phyloP scores from a whole-genome alignment of 148 eudicot species.

The Camellia granthamiana region DNA sequence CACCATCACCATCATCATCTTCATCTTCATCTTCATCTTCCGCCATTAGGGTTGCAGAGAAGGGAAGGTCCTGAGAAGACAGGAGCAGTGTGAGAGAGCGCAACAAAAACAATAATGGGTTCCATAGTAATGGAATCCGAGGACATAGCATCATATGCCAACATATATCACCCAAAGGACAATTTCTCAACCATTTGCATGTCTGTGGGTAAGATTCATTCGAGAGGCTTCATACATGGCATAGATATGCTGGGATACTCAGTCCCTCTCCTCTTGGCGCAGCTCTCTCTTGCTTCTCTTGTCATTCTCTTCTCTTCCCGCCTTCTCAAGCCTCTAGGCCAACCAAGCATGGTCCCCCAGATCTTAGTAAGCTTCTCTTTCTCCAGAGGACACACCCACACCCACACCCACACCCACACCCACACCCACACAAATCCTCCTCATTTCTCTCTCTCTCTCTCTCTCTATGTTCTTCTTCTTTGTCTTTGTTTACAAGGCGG shows the following conservation, averaged over 20 bases:
- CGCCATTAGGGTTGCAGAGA: background rate
- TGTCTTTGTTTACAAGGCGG: background rate
- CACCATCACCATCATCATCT: too few relatives aligned
- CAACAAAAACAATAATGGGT: background rate
- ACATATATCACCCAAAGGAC: background rate
- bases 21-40: background rate
- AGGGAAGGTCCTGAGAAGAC: background rate
- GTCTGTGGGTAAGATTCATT: background rate
- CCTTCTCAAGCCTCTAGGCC: slow-evolving; percentile 19
- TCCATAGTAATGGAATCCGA: slow-evolving; percentile 8
- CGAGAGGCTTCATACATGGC: slow-evolving; percentile 10
- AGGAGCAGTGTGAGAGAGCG: background rate
- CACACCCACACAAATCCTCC: background rate
- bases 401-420: too few relatives aligned
- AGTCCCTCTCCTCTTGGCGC: slow-evolving; percentile 9
- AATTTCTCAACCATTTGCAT: slow-evolving; percentile 13
- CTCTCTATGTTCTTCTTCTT: background rate
- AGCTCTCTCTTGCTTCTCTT: slow-evolving; percentile 15
- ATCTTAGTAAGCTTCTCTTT: slow-evolving; percentile 10
- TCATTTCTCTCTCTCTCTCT: background rate
- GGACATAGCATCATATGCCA: background rate
- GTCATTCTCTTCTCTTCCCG: slow-evolving; percentile 10
- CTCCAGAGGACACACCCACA: too few relatives aligned
- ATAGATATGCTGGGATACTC: background rate
- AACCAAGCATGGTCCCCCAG: slow-evolving; percentile 15